Percentiles rank a stretch among this genome's conserved stretches.
These are phyloP conservation scores for Liquidambar formosana DNA, from an alignment of 164 flowering plant species.

Conservation along the genomic window DNA sequence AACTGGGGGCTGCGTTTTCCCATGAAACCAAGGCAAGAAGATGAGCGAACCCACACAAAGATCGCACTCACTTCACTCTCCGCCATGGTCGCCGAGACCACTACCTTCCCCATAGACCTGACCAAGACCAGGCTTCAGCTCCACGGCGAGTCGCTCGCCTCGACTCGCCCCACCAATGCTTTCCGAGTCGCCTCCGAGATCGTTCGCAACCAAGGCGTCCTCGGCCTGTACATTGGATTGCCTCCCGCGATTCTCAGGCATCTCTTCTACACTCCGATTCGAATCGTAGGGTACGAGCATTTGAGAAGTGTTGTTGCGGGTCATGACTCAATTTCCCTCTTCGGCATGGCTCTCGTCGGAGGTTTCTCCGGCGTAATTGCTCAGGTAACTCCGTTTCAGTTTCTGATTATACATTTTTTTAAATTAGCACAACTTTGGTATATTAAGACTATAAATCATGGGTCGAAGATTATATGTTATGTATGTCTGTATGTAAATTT, in stretches of 20 bases:
- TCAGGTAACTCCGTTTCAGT: constrained; percentile 47
- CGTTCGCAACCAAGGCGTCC: constrained; percentile 41
- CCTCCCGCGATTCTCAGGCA: constrained; percentile 79
- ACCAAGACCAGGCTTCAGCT: constrained; percentile 86
- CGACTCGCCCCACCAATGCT: constrained; percentile 43
- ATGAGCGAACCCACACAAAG: constrained; percentile 26
- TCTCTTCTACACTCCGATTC: constrained; percentile 79
- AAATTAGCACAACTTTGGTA: too few relatives aligned
- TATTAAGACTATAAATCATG: too few relatives aligned
- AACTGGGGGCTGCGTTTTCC: too few relatives aligned
- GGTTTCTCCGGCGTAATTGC: constrained; percentile 81
- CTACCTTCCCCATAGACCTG: constrained; percentile 83
- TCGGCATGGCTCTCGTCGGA: constrained; percentile 57
- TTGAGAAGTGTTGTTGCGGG: constrained; percentile 30
- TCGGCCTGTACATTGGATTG: constrained; percentile 72
- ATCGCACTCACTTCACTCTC: constrained; percentile 58
- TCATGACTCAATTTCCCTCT: constrained; percentile 38
- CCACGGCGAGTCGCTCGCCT: constrained; percentile 32
- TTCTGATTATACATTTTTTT: too few relatives aligned
- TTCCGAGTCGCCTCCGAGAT: constrained; percentile 50
- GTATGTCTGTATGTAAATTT: too few relatives aligned
- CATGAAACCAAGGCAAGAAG: constrained; percentile 16
- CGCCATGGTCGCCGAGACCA: constrained; percentile 77
- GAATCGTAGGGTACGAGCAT: constrained; percentile 78
- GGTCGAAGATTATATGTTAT: too few relatives aligned